Evolutionary conservation across 73 alveolate genomes (phyloP), one percentile per base, ranked within the genome.

Genomic region (Paramecium sexaurelia): DNA sequence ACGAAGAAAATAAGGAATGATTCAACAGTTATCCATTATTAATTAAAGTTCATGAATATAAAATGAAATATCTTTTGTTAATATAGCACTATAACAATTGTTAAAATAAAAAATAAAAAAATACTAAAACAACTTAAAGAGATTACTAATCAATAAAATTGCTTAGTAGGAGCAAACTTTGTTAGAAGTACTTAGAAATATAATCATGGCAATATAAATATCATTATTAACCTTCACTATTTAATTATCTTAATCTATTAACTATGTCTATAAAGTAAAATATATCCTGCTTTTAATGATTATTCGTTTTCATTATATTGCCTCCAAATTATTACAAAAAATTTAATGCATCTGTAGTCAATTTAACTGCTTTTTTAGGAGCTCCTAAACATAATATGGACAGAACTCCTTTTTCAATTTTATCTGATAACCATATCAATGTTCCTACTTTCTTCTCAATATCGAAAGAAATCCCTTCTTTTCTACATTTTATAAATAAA

Each of bases 221-320:
- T 78, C 71, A 78, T 78, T 78, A 41, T 78, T 78, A 61, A 11
- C 15, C 83, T 32, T 61, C 90, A 78, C 90, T 78, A 43, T 78
- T 78, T 19, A 78, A 24, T 78, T 22, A 27, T 24, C 90, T 78
- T 37, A 78, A 43, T 78, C 71, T 78, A 78, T 47, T 78, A 22
- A 78, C 90, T 22, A 78, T 78, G 11, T 78, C 90, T 17, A 78
- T 78, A 43, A 78, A 78, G 41, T 78, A 78, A 43, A 78, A 39
- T 10, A 32, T 24, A 22, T 78, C 90, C 29, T 78, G 29, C 6
- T 78, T 78, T 45, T 41, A 41, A 20, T 78, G 40, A 37, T 7
- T 40, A 43, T 39, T 45, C 1, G 43, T 78, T 78, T 78, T 78
- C 40, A 43, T 24, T 22, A 78, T 40, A 22, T 37, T 40, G 0